Evolutionary conservation across 2,329 filamentous ascomycete genomes (phyloP), one percentile per base, ranked within the genome.

Genomic region (Talaromyces sp.): DNA sequence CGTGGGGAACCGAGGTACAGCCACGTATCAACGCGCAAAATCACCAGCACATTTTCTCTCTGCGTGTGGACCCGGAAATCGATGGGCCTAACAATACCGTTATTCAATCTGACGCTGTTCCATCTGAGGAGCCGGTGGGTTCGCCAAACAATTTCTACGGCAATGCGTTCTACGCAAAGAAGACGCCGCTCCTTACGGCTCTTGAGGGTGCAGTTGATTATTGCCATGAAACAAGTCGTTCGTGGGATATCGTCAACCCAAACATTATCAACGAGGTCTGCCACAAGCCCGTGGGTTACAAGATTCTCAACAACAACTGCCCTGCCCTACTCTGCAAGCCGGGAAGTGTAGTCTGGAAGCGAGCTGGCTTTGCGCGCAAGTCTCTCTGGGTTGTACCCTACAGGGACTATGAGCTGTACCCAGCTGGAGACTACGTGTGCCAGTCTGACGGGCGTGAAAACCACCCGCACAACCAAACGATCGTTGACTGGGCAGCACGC

Each of bases 1-100:
- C 90, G 60, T 96, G 91, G 90, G 93, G 93, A 58, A 96, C 92
- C 0, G 88, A 96, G 74, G 93, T 97, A 6, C 93, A 93, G 69
- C 90, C 91, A 0, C 87, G 90, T 46, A 91, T 96, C 70, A 96
- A 96, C 69, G 93, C 93, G 0, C 93, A 96, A 78, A 96, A 96
- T 78, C 93, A 96, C 75, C 92, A 97, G 76, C 93, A 97, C 75
- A 83, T 97, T 41, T 97, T 97, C 84, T 96, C 91, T 71, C 80
- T 97, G 50, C 90, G 93, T 46, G 80, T 96, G 50, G 90, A 97
- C 72, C 85, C 92, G 38, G 95, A 93, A 70, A 84, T 97, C 59
- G 93, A 96, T 70, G 93, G 93, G 0, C 84, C 88, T 0, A 83
- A 87, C 64, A 97, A 96, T 73, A 93, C 91, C 0, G 82, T 96